Evolutionary conservation across 345 rosid genomes (phyloP), one percentile per base, ranked within the genome.

Genomic region (Eucalyptus melliodora): DNA sequence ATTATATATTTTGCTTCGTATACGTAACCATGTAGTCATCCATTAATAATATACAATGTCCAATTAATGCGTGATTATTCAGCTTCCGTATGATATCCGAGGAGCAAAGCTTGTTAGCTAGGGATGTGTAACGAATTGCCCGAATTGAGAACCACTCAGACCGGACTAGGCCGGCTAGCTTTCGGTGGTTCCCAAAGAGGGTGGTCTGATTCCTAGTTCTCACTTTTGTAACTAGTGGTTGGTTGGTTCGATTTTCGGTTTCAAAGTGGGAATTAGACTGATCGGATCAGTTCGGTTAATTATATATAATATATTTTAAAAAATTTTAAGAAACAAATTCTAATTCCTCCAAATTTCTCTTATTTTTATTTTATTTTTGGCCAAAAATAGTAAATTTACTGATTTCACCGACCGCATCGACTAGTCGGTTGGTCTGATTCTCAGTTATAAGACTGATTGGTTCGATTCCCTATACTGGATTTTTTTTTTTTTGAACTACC

Each of bases 401-500:
- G 0, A 0, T 50, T 50, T 0, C 3, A 15, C 0, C 3, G 1
- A 0, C 15, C 0, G 1, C 0, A 50, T 0, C 0, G 0, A 50
- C 2, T 0, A 14, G 0, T 50, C 1, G 3, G 7, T 15, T 3
- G 2, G 5, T 42, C 8, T 8, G 44, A 7, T 42, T 42, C 44
- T 7, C 8, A 2, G 8, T 7, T 49, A 2, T 2, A 49, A 49
- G 6, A 49, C 1, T 13, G 1, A 2, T 49, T 0, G 2, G 5
- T 49, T 49, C 14, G 5, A 49, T 4, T 49, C 50, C 50, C 5
- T 47, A 4, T 47, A 37, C 40, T 42, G 42, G 3, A 40, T 1
- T 40, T 40, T 40, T 40, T 40, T 42, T 42, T 5, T 40, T 40
- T 40, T 40, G 42, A 40, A 40, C 42, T 40, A 40, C 50, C 50